These are phyloP conservation scores for Diplodia intermedia DNA, from an alignment of 2,329 filamentous ascomycete genomes.

Conservation along the genomic window DNA sequence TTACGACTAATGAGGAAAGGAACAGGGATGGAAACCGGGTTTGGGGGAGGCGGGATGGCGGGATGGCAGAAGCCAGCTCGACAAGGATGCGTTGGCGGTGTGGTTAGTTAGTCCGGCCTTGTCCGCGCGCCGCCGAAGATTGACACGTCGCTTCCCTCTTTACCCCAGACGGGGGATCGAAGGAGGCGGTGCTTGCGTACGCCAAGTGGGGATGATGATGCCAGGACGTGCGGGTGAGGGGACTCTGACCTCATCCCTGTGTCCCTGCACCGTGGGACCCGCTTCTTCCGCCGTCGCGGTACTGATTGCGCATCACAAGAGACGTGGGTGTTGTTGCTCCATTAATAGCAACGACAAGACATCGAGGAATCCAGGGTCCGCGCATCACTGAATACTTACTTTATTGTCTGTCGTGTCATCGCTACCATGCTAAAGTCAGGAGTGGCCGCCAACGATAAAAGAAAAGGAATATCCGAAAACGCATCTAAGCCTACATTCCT, in stretches of 20 bases:
- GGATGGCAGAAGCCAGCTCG: no score
- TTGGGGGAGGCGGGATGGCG: background rate
- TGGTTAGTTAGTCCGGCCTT: no score
- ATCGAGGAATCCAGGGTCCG: background rate
- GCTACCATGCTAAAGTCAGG: background rate
- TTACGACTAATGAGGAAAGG: background rate
- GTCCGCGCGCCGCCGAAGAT: background rate
- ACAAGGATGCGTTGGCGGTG: no score
- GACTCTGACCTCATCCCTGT: conserved; percentile 24
- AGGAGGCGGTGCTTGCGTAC: conserved; percentile 20
- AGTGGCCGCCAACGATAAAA: background rate
- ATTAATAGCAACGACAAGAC: background rate
- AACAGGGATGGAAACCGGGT: conserved; percentile 10
- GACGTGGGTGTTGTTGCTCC: background rate
- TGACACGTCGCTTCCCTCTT: conserved; percentile 15
- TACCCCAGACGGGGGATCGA: conserved; percentile 4
- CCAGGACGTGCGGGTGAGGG: conserved; percentile 12
- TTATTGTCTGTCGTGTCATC: no score
- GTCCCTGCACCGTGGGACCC: background rate
- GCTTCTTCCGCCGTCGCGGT: conserved; percentile 10
- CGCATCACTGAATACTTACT: background rate
- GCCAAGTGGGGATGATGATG: conserved; percentile 8
- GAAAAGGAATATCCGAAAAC: background rate
- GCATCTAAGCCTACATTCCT: background rate
- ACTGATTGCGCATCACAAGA: no score